Base-by-base conservation (phyloP, 1,284 basidiomycete species). In the Cystobasidium pallidum region DNA sequence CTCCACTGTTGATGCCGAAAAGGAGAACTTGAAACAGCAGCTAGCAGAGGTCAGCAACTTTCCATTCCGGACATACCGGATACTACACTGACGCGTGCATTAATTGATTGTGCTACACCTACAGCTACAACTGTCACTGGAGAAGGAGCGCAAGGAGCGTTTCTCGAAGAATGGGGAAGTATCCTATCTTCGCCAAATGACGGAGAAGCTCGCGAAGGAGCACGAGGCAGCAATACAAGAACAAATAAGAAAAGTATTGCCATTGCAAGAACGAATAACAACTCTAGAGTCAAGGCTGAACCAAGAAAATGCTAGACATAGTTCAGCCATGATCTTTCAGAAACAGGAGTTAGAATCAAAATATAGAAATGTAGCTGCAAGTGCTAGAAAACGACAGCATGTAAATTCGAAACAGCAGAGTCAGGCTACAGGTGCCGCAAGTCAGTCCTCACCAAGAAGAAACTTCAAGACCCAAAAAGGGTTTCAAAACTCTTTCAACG, bases 401-500 rank as follows among this genome's bases (percentile, higher is more conserved):
- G 36, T 39, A 45, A 11, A 41, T 21, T n/a, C 15, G 1, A 19
- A 59, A n/a, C 32, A 41, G 54, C 28, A 28, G 36, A 34, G 64
- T 28, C 52, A 54, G 11, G n/a, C 15, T n/a, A 6, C 30, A 32
- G 21, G 49, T 43, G 30, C 49, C 7, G 11, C 49, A 24, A 28
- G n/a, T 51, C 49, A 51, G 26, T 51, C 49, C 24, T 61, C 58
- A 43, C 58, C 58, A 13, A n/a, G 26, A 19, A 66, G 39, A 24
- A 17, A 4, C 7, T 43, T 28, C 64, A 66, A 66, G 34, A 26
- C 49, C n/a, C n/a, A 62, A 30, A 61, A 61, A 36, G 58, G 57
- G 3, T 70, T 70, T 26, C 67, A 70, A 34, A 70, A 70, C 24
- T 70, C 67, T 21, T 70, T 70, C 28, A 21, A 36, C 30, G 67